Evolutionary conservation across 345 rosid species (phyloP).

Genomic region (Hirschfeldia incana): DNA sequence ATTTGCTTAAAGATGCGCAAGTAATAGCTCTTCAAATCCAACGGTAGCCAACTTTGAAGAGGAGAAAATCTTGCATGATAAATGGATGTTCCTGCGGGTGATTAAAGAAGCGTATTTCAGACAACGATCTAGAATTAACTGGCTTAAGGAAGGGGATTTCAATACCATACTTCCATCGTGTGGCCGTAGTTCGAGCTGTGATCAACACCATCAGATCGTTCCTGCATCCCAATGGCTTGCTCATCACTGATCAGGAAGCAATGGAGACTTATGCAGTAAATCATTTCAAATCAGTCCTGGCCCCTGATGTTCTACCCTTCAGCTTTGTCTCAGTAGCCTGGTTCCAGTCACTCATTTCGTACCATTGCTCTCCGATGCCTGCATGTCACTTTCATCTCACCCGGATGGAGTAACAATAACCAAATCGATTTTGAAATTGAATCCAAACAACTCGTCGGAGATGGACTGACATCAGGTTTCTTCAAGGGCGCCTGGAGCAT

Average conservation of each 20-base stretch:
- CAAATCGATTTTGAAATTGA: background rate
- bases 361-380: background rate
- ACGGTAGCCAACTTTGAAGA: background rate
- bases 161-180: background rate
- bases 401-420: background rate
- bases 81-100: background rate
- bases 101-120: background rate
- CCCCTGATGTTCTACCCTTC: background rate
- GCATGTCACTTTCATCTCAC: background rate
- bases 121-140: background rate
- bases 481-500: background rate
- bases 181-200: background rate
- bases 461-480: background rate
- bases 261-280: background rate
- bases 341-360: background rate
- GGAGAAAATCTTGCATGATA: background rate
- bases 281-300: background rate
- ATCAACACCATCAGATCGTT: background rate
- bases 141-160: background rate
- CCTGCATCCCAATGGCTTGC: background rate
- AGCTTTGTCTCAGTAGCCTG: background rate
- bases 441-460: background rate
- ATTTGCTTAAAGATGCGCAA: background rate
- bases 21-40: background rate
- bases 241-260: background rate